A percentile compares a stretch with the other conserved stretches of the same genome.
Evolutionary conservation across 257 asterid species (phyloP).

Genomic region (Scutellaria galericulata): DNA sequence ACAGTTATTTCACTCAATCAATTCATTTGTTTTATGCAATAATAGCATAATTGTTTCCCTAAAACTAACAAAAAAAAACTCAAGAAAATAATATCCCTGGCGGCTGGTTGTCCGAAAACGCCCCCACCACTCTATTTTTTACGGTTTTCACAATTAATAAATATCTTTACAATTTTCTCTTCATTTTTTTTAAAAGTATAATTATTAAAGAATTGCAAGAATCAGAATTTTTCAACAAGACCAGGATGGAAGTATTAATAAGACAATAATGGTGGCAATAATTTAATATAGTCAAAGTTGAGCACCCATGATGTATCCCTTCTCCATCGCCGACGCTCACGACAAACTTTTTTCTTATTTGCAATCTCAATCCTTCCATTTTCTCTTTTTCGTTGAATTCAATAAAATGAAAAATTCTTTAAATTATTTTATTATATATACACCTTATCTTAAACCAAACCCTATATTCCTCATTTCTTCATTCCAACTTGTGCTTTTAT

Average conservation of each 20-base stretch:
- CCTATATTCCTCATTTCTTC: neutral
- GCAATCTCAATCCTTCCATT: slow-evolving; percentile 1
- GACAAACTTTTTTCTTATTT: slow-evolving; percentile 26
- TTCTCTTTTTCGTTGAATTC: slow-evolving; percentile 30
- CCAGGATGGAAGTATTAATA: neutral
- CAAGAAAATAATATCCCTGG: neutral
- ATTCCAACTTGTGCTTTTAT: too few relatives aligned
- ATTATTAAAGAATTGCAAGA: neutral
- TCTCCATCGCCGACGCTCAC: slow-evolving; percentile 40
- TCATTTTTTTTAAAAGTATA: neutral
- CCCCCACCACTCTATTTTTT: neutral
- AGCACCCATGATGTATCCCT: neutral
- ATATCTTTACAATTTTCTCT: neutral
- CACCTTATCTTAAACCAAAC: neutral
- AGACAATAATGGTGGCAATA: slow-evolving; percentile 36
- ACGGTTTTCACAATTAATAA: neutral
- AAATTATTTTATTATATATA: slow-evolving; percentile 10
- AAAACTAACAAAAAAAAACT: neutral
- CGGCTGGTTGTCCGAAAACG: neutral
- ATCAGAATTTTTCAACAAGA: slow-evolving; percentile 19
- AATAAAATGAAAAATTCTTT: neutral
- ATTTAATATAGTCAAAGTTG: slow-evolving; percentile 43
- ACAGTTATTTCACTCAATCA: too few relatives aligned
- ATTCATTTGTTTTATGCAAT: too few relatives aligned
- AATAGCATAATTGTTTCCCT: too few relatives aligned